Base-by-base conservation (phyloP, 805 yeast species). In the Wickerhamomyces alni region DNA sequence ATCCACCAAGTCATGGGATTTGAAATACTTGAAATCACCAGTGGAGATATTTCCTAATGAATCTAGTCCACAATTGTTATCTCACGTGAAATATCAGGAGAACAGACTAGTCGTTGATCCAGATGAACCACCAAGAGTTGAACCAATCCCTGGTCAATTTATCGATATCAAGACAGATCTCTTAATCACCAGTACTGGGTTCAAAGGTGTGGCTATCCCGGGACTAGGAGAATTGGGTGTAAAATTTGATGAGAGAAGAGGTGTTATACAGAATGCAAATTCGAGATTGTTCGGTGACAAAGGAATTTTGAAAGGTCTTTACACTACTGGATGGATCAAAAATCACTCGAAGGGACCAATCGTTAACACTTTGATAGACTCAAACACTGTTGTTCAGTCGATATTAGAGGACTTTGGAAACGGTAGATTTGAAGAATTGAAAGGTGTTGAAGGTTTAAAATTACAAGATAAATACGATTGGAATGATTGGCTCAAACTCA, bases 261-360 rank as follows among this genome's bases (percentile, higher is more conserved):
- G 82, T 2, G 58, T 65, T n/a, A 61, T 78, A 11, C 61, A 66
- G 1, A 77, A 74, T 41, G 44, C 50, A 1, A 56, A 67, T 17
- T 82, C 80, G 2, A 60, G 73, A 30, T 72, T 72, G 0, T 40
- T 66, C 9, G 48, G 57, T 26, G 41, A 47, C 1, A 37, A 51
- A 16, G 43, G 38, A 31, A 48, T 44, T 28, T 50, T 57, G 22
- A 63, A 55, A 2, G 82, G 87, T 0, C 63, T 87, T 42, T 91
- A 88, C 51, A 80, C 85, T 2, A 67, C 88, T 8, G 99, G 99
- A 0, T 93, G 99, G 99, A 80, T 88, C 35, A 77, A 83, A 41
- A 79, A 75, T 37, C 95, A 95, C 1, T 84, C 95, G 8, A 73
- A 74, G 22, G 99, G 99, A 1, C 94, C 87, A 4, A 93, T 93